phyloP scores from a whole-genome alignment of 1,139 yeast genomes.

The Geotrichum australiense region DNA sequence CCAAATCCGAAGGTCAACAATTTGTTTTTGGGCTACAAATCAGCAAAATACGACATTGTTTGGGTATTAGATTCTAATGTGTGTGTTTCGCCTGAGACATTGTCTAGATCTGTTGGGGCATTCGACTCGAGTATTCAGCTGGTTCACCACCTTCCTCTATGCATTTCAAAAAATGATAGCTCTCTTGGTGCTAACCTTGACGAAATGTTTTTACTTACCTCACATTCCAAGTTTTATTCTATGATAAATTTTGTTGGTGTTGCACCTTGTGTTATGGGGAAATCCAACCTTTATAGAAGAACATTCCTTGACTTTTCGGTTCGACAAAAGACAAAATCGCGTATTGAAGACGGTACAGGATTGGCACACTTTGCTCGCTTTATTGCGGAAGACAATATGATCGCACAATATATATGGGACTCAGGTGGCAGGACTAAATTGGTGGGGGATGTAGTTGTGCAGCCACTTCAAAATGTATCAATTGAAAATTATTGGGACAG shows the following conservation, averaged over 20 bases:
- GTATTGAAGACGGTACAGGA: slow-evolving; percentile 37
- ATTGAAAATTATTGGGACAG: slow-evolving; percentile 54
- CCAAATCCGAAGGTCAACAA: slow-evolving; percentile 90
- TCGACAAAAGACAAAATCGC: slow-evolving; percentile 11
- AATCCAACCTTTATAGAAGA: slow-evolving; percentile 69
- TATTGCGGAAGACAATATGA: slow-evolving; percentile 92
- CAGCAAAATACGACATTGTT: slow-evolving; percentile 62
- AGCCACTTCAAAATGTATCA: slow-evolving; percentile 54
- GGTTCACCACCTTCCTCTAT: slow-evolving; percentile 76
- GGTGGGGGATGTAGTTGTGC: slow-evolving; percentile 73
- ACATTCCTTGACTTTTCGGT: slow-evolving; percentile 65
- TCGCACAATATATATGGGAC: slow-evolving; percentile 80
- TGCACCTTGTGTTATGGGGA: slow-evolving; percentile 94
- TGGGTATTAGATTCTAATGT: slow-evolving; percentile 92
- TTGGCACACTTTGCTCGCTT: slow-evolving; percentile 67
- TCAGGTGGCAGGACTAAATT: slow-evolving; percentile 66
- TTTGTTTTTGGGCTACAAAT: slow-evolving; percentile 64
- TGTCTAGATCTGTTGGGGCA: slow-evolving; percentile 58
- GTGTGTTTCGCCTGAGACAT: slow-evolving; percentile 63
- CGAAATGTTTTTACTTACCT: slow-evolving; percentile 76
- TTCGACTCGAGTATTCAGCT: slow-evolving; percentile 39
- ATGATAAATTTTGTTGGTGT: slow-evolving; percentile 67
- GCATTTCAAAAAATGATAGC: slow-evolving; percentile 39
- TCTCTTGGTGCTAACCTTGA: slow-evolving; percentile 65
- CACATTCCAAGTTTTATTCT: slow-evolving; percentile 80